Percentiles rank a stretch among this genome's conserved stretches.
phyloP scores from a whole-genome alignment of 495 filamentous ascomycete species.

The Hyaloscypha hepaticicola region DNA sequence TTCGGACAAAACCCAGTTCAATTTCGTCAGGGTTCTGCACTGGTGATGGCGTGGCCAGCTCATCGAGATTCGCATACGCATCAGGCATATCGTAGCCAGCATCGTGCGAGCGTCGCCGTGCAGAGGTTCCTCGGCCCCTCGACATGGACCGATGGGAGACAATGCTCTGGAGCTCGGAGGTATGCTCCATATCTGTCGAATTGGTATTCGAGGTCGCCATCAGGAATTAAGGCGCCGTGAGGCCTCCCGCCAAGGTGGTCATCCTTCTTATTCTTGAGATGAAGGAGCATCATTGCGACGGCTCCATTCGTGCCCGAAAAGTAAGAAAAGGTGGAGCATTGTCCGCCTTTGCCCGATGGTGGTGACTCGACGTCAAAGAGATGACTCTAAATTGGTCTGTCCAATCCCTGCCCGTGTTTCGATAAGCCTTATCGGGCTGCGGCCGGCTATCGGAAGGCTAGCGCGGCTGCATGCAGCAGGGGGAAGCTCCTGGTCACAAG shows the following conservation, averaged over 20 bases:
- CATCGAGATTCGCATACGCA: conserved; percentile 46
- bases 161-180: neutral
- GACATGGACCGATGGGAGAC: neutral
- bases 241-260: neutral
- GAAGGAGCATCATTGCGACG: neutral
- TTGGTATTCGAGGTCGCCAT: conserved; percentile 3
- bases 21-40: conserved; percentile 43
- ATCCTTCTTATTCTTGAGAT: neutral
- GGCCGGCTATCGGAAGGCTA: neutral
- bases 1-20: conserved; percentile 25
- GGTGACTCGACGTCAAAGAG: neutral
- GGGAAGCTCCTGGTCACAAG: neutral
- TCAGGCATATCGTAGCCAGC: conserved; percentile 22
- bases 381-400: neutral
- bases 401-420: neutral
- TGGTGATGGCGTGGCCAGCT: conserved; percentile 42
- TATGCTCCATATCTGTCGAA: neutral
- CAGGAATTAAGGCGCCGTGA: neutral
- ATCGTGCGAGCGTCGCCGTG: neutral
- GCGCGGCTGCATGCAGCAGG: neutral
- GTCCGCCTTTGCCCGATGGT: neutral
- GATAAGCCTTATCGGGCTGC: neutral
- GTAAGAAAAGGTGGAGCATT: neutral
- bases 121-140: neutral
- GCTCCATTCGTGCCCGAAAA: no score